Evolutionary conservation across 148 eudicot genomes (phyloP).

Genomic region (Spergularia marina): DNA sequence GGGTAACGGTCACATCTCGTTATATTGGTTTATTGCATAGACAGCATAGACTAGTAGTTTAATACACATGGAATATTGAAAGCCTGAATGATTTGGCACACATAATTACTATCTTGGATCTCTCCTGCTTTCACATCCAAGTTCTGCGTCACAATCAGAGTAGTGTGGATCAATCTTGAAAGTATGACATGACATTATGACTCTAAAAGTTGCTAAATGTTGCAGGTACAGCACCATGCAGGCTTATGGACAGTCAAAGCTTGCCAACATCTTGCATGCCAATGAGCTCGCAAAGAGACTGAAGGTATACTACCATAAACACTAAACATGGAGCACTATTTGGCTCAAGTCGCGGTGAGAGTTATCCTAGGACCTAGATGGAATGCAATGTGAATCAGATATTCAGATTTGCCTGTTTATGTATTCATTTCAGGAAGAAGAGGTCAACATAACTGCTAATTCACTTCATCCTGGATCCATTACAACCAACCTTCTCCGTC

Average conservation of each 20-base stretch:
- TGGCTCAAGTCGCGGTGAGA: too few species aligned
- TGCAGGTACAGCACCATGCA: constrained; percentile 53
- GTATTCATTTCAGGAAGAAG: constrained; percentile 58
- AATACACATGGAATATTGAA: not conserved
- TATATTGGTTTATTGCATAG: not conserved
- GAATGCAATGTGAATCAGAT: not conserved
- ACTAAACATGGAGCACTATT: not conserved
- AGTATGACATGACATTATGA: not conserved
- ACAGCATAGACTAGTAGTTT: not conserved
- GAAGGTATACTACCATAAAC: constrained; percentile 38
- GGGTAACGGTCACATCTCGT: constrained; percentile 33
- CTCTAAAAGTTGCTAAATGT: constrained; percentile 6
- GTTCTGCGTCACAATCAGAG: not conserved
- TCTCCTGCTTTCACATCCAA: not conserved
- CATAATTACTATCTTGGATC: not conserved
- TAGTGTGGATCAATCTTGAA: not conserved
- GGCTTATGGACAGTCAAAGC: constrained; percentile 93
- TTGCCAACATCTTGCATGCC: constrained; percentile 77
- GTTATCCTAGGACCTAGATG: not conserved
- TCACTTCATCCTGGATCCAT: constrained; percentile 90
- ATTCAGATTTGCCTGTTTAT: not conserved
- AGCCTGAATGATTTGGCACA: not conserved
- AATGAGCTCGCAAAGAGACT: constrained; percentile 65
- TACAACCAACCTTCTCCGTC: constrained; percentile 67
- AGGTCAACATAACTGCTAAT: constrained; percentile 67